phyloP scores from a whole-genome alignment of 805 yeast species.

The Clavispora santaluciae region DNA sequence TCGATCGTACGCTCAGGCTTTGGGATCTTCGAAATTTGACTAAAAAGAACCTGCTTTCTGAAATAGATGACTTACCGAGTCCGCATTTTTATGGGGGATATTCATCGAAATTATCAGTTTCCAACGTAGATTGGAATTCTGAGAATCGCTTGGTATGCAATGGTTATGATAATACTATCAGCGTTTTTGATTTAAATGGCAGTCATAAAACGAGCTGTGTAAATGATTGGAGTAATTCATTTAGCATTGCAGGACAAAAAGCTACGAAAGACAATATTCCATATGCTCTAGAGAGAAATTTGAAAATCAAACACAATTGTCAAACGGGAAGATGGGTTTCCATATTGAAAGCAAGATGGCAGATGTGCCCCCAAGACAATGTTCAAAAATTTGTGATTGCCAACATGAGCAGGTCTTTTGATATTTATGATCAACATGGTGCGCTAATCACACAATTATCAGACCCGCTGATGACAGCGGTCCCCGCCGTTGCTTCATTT shows the following conservation, averaged over 20 bases:
- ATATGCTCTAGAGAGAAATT: not conserved
- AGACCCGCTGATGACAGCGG: conserved; percentile 67
- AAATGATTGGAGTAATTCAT: not conserved
- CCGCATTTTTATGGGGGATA: conserved; percentile 58
- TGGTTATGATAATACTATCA: conserved; percentile 56
- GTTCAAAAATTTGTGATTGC: conserved; percentile 84
- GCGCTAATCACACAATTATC: conserved; percentile 71
- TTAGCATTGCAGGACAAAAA: not conserved
- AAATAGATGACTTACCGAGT: conserved; percentile 6
- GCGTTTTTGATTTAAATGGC: conserved; percentile 5
- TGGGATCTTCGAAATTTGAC: conserved; percentile 76
- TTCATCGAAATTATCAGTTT: conserved; percentile 71
- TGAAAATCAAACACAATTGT: conserved; percentile 75
- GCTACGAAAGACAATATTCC: conserved; percentile 4
- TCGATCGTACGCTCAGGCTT: conserved; percentile 76
- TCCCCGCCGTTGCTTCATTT: conserved; percentile 83
- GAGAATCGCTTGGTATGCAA: conserved; percentile 75
- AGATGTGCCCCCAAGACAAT: conserved; percentile 61
- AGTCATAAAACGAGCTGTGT: too few species aligned
- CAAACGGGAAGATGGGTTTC: conserved; percentile 98
- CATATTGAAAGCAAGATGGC: conserved; percentile 87
- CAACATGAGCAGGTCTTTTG: conserved; percentile 86
- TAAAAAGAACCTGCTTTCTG: conserved; percentile 8
- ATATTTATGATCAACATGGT: conserved; percentile 75
- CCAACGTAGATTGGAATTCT: conserved; percentile 78